Evolutionary conservation across 148 eudicot genomes (phyloP), one percentile per base, ranked within the genome.

Genomic region (Nyssa sinensis): DNA sequence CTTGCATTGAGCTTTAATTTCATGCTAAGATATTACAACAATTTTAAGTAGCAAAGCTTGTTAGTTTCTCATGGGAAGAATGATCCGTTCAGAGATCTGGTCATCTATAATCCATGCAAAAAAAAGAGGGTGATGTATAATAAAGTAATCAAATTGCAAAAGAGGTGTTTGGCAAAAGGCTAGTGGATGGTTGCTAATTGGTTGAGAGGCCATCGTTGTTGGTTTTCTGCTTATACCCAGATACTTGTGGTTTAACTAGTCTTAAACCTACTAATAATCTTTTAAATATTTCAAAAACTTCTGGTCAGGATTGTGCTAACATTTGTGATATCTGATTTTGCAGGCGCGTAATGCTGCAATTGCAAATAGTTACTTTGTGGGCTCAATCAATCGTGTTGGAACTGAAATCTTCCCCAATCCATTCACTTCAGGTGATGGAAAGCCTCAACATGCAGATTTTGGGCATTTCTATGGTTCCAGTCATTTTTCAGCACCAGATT

Each of bases 401-500:
- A 94, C 98, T 4, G 98, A 94, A 76, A 74, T 71, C 30, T 94
- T 94, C 76, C 97, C 96, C 12, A 94, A 92, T 16, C 85, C 98
- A 28, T 94, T 94, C 83, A 94, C 98, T 35, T 94, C 98, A 25
- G 98, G 98, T 31, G 98, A 94, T 67, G 97, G 98, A 76, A 94
- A 94, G 80, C 96, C 96, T n/a, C 84, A 90, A 35, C 98, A 90
- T 75, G 82, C 84, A 68, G 97, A 92, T 81, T 92, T 94, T 19
- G 98, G 98, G 29, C 98, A 92, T 75, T 94, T 94, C 79, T 94
- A 94, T 57, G 98, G 98, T n/a, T 94, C 98, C 1, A 94, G 98
- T 66, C 92, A 92, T 69, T 80, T 94, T 59, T 90, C 97, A 2
- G 97, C 98, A 30, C 98, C 98, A n/a, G 98, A 94, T 81, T 81